phyloP scores from a whole-genome alignment of 2,329 filamentous ascomycete species.

The Didymella pomorum region DNA sequence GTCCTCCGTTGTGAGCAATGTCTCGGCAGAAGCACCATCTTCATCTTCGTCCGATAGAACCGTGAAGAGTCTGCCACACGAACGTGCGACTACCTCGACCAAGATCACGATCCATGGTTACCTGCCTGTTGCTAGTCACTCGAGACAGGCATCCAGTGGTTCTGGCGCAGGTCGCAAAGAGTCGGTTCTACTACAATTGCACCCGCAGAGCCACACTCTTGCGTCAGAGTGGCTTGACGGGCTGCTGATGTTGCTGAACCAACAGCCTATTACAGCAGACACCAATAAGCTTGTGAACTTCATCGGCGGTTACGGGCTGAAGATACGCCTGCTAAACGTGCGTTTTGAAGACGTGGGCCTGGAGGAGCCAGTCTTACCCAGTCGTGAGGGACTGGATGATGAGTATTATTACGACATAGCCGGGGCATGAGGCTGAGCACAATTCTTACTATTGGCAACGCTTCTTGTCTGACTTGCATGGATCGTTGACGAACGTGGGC shows the following conservation, averaged over 20 bases:
- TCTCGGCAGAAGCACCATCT: conserved; percentile 69
- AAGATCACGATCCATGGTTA: conserved; percentile 93
- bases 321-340: conserved; percentile 91
- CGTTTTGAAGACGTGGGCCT: conserved; percentile 77
- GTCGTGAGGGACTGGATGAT: conserved; percentile 84
- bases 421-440: conserved; percentile 33
- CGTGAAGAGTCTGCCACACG: conserved; percentile 47
- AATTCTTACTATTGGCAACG: conserved; percentile 15
- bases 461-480: conserved; percentile 7
- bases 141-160: conserved; percentile 41
- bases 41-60: conserved; percentile 59
- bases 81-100: conserved; percentile 63
- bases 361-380: conserved; percentile 80
- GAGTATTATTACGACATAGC: conserved; percentile 86
- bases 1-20: conserved; percentile 92
- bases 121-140: conserved; percentile 46
- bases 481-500: conserved; percentile 6
- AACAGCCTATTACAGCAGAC: conserved; percentile 95
- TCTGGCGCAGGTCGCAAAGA: conserved; percentile 62
- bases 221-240: conserved; percentile 98
- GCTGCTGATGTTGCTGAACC: conserved; percentile 90
- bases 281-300: conserved; percentile 88
- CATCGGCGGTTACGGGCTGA: conserved; percentile 88
- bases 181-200: conserved; percentile 79
- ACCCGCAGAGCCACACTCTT: conserved; percentile 79